A percentile compares a stretch with the other conserved stretches of the same genome.
Evolutionary conservation across 2,329 filamentous ascomycete genomes (phyloP).

Genomic region (Penicillium hesseltinei): DNA sequence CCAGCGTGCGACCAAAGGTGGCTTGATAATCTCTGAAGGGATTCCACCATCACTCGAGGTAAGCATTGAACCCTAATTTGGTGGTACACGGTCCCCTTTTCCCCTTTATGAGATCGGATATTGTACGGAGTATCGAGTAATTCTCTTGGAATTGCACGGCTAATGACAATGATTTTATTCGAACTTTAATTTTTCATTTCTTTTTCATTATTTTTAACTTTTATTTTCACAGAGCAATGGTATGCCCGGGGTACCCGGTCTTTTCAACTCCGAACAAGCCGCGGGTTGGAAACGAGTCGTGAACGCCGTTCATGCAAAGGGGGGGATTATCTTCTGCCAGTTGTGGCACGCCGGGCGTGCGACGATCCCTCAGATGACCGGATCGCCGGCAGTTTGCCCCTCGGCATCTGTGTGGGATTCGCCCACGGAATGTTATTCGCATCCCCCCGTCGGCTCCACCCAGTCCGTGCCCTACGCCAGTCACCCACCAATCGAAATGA

Average conservation of each 20-base stretch:
- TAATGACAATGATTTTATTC: background rate
- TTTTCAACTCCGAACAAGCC: slow-evolving; percentile 43
- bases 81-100: background rate
- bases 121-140: background rate
- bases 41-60: slow-evolving; percentile 42
- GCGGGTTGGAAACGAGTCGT: slow-evolving; percentile 53
- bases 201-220: background rate
- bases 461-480: slow-evolving; percentile 42
- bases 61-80: slow-evolving; percentile 3
- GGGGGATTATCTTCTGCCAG: slow-evolving; percentile 48
- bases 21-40: slow-evolving; percentile 40
- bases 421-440: slow-evolving; percentile 43
- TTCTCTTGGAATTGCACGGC: background rate
- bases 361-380: slow-evolving; percentile 44
- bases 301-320: slow-evolving; percentile 52
- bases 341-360: slow-evolving; percentile 49
- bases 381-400: slow-evolving; percentile 37
- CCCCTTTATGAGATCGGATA: background rate
- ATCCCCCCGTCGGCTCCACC: slow-evolving; percentile 39
- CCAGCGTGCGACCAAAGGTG: slow-evolving; percentile 39
- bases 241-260: slow-evolving; percentile 38
- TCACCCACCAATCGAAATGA: slow-evolving; percentile 46
- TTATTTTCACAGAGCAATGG: slow-evolving; percentile 34
- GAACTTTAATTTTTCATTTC: slow-evolving; percentile 2
- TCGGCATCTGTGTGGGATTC: slow-evolving; percentile 50